Evolutionary conservation across 2,329 filamentous ascomycete genomes (phyloP).

Genomic region (Neonectria sp.): DNA sequence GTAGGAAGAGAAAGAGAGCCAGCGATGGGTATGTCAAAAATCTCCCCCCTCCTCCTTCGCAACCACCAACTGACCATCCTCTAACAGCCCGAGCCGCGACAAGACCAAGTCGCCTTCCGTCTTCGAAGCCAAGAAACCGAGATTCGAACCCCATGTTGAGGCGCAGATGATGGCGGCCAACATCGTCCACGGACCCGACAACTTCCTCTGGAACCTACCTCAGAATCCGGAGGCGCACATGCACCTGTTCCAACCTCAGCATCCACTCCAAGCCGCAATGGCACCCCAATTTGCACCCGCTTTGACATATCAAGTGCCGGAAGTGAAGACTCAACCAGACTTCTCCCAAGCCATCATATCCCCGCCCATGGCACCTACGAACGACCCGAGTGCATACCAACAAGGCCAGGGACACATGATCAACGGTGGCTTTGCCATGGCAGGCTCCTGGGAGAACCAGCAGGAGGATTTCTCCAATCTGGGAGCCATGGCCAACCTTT

Average conservation of each 20-base stretch:
- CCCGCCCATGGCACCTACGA: neutral
- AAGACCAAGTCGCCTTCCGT: neutral
- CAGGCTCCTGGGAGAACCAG: neutral
- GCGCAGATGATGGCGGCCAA: neutral
- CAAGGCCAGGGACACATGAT: neutral
- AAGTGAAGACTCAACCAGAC: neutral
- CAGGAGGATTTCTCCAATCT: neutral
- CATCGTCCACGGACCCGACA: neutral
- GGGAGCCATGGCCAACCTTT: neutral
- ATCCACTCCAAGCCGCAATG: neutral
- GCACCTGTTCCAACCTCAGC: neutral
- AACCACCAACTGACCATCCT: constrained; percentile 4
- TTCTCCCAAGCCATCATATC: neutral
- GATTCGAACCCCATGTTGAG: neutral
- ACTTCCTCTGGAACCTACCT: neutral
- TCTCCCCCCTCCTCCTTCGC: neutral
- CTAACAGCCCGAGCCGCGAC: neutral
- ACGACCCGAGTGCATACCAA: neutral
- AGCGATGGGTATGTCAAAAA: constrained; percentile 15
- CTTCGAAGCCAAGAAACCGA: neutral
- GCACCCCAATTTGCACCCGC: neutral
- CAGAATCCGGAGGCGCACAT: neutral
- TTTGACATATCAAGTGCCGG: neutral
- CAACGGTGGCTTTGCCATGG: neutral
- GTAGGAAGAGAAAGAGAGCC: constrained; percentile 20